Evolutionary conservation across 176 grass and related monocot genomes (phyloP).

Genomic region (Cenchrus fungigraminus): DNA sequence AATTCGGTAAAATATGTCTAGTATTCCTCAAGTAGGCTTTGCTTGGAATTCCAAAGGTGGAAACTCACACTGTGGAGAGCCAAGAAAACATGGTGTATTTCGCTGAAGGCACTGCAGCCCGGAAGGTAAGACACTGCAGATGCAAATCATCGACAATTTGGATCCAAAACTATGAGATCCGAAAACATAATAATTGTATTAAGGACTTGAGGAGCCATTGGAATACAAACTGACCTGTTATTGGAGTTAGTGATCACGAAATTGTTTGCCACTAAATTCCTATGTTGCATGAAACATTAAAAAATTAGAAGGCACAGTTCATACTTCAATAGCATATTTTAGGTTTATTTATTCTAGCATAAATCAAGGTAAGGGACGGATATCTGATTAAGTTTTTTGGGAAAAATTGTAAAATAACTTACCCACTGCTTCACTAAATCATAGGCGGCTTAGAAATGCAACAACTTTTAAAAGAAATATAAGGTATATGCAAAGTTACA

Average conservation of each 20-base stretch:
- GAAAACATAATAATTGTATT: background rate
- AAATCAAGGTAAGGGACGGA: background rate
- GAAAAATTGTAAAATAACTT: background rate
- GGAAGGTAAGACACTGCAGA: constrained; percentile 53
- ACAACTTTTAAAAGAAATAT: background rate
- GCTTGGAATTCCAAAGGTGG: background rate
- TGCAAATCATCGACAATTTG: background rate
- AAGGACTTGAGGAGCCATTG: background rate
- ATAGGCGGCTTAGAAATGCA: background rate
- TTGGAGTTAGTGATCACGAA: constrained; percentile 58
- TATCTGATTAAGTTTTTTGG: background rate
- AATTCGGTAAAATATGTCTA: background rate
- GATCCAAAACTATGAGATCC: constrained; percentile 3
- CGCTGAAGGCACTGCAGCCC: constrained; percentile 74
- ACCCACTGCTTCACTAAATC: background rate
- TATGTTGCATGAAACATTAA: constrained; percentile 38
- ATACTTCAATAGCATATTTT: background rate
- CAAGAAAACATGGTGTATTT: constrained; percentile 68
- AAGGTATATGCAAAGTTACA: constrained; percentile 14
- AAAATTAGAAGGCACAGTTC: background rate
- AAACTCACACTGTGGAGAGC: constrained; percentile 67
- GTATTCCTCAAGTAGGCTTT: constrained; percentile 21
- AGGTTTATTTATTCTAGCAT: background rate
- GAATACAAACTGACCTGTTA: constrained; percentile 51
- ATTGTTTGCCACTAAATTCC: constrained; percentile 88